Percentiles rank a stretch among this genome's conserved stretches.
Evolutionary conservation across 257 asterid species (phyloP).

Genomic region (Jacaranda copaia): DNA sequence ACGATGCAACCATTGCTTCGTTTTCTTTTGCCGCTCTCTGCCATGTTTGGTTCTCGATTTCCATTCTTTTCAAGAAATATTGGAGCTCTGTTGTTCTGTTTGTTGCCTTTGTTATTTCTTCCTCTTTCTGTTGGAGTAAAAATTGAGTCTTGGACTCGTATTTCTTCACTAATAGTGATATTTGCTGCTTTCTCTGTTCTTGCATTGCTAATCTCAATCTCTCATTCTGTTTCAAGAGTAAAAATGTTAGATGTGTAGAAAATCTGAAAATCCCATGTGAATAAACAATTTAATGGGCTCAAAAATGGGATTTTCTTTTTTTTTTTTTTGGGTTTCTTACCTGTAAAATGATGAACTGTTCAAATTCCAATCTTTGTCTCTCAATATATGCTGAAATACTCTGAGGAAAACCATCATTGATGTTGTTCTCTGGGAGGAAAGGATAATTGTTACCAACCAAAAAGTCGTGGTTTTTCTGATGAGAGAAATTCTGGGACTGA

Average conservation of each 20-base stretch:
- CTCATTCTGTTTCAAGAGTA: constrained; percentile 57
- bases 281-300: background rate
- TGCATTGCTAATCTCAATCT: constrained; percentile 61
- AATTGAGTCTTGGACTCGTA: constrained; percentile 54
- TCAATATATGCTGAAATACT: constrained; percentile 47
- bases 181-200: constrained; percentile 69
- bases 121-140: constrained; percentile 64
- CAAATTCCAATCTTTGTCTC: constrained; percentile 64
- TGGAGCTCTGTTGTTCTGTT: constrained; percentile 56
- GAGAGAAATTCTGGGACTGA: constrained; percentile 39
- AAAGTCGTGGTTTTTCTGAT: constrained; percentile 23
- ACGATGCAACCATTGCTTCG: constrained; percentile 57
- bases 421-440: constrained; percentile 21
- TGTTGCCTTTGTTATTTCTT: constrained; percentile 56
- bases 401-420: constrained; percentile 37
- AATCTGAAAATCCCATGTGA: background rate
- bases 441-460: background rate
- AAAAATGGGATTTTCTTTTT: no score
- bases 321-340: constrained; percentile 34
- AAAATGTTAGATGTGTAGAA: background rate
- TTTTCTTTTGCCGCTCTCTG: constrained; percentile 65
- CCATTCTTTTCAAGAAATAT: constrained; percentile 47
- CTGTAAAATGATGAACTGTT: constrained; percentile 62
- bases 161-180: constrained; percentile 44
- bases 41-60: constrained; percentile 69